These are phyloP conservation scores for Rugosomyces carneus DNA, from an alignment of 1,284 basidiomycete genomes.

Conservation along the genomic window DNA sequence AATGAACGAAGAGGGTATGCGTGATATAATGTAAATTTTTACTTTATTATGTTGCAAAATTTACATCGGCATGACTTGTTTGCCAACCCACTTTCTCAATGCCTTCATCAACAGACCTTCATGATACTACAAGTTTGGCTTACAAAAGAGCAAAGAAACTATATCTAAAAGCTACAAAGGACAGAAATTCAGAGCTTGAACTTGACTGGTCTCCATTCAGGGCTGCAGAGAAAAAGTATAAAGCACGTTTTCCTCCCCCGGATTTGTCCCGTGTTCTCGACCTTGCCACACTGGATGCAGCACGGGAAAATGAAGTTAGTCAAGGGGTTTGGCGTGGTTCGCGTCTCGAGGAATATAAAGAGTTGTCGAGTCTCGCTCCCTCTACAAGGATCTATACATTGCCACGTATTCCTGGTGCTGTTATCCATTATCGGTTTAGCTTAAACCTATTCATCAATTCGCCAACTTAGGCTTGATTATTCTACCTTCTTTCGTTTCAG, in stretches of 20 bases:
- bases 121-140: constrained; percentile 24
- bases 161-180: constrained; percentile 53
- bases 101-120: constrained; percentile 25
- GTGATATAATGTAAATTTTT: too few species aligned
- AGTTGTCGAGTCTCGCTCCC: constrained; percentile 22
- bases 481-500: constrained; percentile 65
- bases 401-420: constrained; percentile 51
- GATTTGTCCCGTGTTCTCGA: constrained; percentile 66
- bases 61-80: constrained; percentile 3
- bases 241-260: constrained; percentile 68
- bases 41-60: too few species aligned
- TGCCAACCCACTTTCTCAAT: constrained; percentile 18
- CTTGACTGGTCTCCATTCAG: constrained; percentile 66
- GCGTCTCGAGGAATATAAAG: constrained; percentile 29
- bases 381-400: constrained; percentile 40
- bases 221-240: constrained; percentile 70
- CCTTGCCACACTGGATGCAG: constrained; percentile 41
- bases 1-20: not conserved
- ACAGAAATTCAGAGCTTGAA: constrained; percentile 38
- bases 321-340: constrained; percentile 42
- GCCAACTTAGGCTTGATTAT: constrained; percentile 66
- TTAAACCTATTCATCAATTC: constrained; percentile 22
- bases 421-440: constrained; percentile 11
- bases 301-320: constrained; percentile 33
- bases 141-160: constrained; percentile 63